A percentile compares a stretch with the other conserved stretches of the same genome.
Conservation (phyloP, 2,329 filamentous ascomycete genomes). For the Camptophora hylomeconis region DNA sequence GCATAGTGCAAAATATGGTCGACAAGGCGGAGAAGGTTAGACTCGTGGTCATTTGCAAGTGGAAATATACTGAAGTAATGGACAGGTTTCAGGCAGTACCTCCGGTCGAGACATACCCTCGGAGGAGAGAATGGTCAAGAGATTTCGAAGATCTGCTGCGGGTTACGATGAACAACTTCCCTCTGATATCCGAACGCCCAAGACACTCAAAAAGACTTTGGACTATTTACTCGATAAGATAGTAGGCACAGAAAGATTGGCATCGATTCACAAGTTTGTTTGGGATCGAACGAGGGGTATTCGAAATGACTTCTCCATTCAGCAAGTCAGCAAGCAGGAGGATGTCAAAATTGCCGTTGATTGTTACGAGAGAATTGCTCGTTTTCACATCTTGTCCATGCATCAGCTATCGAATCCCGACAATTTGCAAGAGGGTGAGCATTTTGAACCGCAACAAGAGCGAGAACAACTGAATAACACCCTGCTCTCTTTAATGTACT, state of each 20-base stretch:
- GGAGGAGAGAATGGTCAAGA: conserved; percentile 48
- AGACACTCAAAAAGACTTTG: conserved; percentile 31
- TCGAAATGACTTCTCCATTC: conserved; percentile 52
- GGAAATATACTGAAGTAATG: too few relatives aligned
- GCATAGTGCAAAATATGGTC: conserved; percentile 49
- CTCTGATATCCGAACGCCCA: conserved; percentile 49
- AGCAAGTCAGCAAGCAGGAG: conserved; percentile 43
- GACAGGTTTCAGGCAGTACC: conserved; percentile 12
- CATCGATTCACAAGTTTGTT: conserved; percentile 47
- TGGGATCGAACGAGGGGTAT: conserved; percentile 54
- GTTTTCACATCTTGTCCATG: conserved; percentile 49
- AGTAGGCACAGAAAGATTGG: conserved; percentile 35
- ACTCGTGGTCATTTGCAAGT: too few relatives aligned
- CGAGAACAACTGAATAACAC: conserved; percentile 52
- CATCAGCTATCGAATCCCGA: conserved; percentile 43
- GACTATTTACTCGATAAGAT: conserved; percentile 38
- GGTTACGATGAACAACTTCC: conserved; percentile 51
- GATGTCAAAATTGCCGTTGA: conserved; percentile 45
- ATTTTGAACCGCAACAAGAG: conserved; percentile 46
- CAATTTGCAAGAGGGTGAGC: conserved; percentile 35
- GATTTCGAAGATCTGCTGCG: conserved; percentile 49
- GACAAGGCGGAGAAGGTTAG: conserved; percentile 46
- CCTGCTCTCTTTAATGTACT: conserved; percentile 46
- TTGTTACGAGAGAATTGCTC: conserved; percentile 49
- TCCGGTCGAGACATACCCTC: conserved; percentile 24